These are phyloP conservation scores for Ophiostoma perfectum DNA, from an alignment of 2,329 filamentous ascomycete species.

Conservation along the genomic window DNA sequence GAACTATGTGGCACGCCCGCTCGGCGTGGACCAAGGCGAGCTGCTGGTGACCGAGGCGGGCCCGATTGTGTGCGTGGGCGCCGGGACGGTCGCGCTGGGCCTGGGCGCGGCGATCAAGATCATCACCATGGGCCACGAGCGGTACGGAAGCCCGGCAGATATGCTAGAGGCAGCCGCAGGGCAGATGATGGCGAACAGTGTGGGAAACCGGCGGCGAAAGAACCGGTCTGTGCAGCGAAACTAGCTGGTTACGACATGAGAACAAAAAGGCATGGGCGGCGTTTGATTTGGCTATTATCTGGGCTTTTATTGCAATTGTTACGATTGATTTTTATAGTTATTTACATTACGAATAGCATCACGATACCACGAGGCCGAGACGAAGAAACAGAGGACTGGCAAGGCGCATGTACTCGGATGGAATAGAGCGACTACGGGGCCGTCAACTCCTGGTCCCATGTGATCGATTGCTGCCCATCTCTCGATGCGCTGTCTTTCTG, in stretches of 20 bases:
- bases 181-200: conserved; percentile 30
- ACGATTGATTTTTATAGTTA: background rate
- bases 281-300: background rate
- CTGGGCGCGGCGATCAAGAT: conserved; percentile 71
- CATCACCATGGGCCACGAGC: conserved; percentile 60
- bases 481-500: background rate
- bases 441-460: too few relatives aligned
- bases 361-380: conserved; percentile 1
- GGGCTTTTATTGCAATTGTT: too few relatives aligned
- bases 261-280: conserved; percentile 1
- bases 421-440: too few relatives aligned
- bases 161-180: conserved; percentile 30
- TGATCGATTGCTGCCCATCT: background rate
- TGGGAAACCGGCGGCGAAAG: conserved; percentile 37
- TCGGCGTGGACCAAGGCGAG: conserved; percentile 38
- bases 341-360: background rate
- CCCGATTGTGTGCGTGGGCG: conserved; percentile 58
- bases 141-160: conserved; percentile 47
- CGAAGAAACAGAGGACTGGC: background rate
- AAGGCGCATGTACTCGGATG: too few relatives aligned
- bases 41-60: conserved; percentile 57
- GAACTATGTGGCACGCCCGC: conserved; percentile 35
- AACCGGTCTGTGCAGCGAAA: conserved; percentile 16
- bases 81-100: conserved; percentile 60
- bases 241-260: background rate